Conservation (phyloP, 2,329 filamentous ascomycete species). For the Hymenoscyphus repandus region DNA sequence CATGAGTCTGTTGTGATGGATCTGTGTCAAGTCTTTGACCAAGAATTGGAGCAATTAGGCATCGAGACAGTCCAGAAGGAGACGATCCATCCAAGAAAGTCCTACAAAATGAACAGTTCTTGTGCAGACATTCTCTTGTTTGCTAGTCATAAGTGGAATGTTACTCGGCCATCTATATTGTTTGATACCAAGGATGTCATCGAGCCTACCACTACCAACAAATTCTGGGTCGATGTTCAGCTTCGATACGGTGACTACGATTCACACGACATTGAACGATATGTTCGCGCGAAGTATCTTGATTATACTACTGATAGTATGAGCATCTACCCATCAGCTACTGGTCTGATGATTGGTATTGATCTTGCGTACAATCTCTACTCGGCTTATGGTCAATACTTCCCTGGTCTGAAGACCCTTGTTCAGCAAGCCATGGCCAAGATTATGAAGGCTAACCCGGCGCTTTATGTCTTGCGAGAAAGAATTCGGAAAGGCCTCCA, state of each 20-base stretch:
- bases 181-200: slow-evolving; percentile 97
- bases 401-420: slow-evolving; percentile 92
- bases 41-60: slow-evolving; percentile 89
- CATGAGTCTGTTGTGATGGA: slow-evolving; percentile 99
- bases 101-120: slow-evolving; percentile 99
- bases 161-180: slow-evolving; percentile 84
- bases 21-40: slow-evolving; percentile 95
- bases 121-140: slow-evolving; percentile 97
- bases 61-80: slow-evolving; percentile 99
- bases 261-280: slow-evolving; percentile 97
- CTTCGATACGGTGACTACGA: slow-evolving; percentile 97
- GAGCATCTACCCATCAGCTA: slow-evolving; percentile 96
- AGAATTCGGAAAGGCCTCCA: slow-evolving; percentile 98
- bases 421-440: slow-evolving; percentile 99
- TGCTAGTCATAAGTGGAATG: slow-evolving; percentile 98
- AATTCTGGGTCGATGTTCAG: slow-evolving; percentile 98
- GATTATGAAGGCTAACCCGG: slow-evolving; percentile 99
- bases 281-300: slow-evolving; percentile 94
- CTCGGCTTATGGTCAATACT: slow-evolving; percentile 97
- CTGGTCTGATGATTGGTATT: slow-evolving; percentile 95
- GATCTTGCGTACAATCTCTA: slow-evolving; percentile 98
- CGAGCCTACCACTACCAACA: slow-evolving; percentile 91
- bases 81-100: slow-evolving; percentile 97
- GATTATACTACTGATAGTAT: slow-evolving; percentile 99
- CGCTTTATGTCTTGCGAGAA: slow-evolving; percentile 90